Percentiles rank a stretch among this genome's conserved stretches.
These are phyloP conservation scores for Nicotiana obtusifolia DNA, from an alignment of 257 asterid species.

Conservation along the genomic window DNA sequence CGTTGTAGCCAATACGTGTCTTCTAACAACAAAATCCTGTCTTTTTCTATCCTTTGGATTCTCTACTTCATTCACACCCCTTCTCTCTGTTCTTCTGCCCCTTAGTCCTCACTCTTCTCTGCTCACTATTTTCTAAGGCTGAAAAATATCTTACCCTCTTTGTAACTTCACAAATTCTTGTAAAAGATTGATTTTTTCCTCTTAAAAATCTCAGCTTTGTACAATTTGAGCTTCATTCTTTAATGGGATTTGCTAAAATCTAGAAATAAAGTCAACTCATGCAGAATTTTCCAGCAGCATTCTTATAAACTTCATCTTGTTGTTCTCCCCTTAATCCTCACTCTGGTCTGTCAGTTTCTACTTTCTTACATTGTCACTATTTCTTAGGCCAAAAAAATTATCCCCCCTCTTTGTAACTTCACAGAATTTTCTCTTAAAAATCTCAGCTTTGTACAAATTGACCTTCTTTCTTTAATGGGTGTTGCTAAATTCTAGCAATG, in stretches of 20 bases:
- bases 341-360: slow-evolving; percentile 6
- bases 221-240: not conserved
- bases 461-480: slow-evolving; percentile 16
- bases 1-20: slow-evolving; percentile 52
- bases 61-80: slow-evolving; percentile 33
- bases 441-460: not conserved
- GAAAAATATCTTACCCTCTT: not conserved
- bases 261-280: slow-evolving; percentile 37
- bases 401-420: not conserved
- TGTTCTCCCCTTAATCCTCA: not conserved
- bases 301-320: not conserved
- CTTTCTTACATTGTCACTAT: slow-evolving; percentile 10
- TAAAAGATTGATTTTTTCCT: not conserved
- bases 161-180: slow-evolving; percentile 1
- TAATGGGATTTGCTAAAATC: slow-evolving; percentile 25
- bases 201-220: not conserved
- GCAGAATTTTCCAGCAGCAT: slow-evolving; percentile 18
- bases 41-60: slow-evolving; percentile 46
- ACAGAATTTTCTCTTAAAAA: not conserved
- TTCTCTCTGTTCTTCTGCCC: not conserved
- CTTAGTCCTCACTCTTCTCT: not conserved
- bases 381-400: not conserved
- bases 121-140: not conserved
- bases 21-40: slow-evolving; percentile 34
- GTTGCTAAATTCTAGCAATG: slow-evolving; percentile 35